Percentiles rank a stretch among this genome's conserved stretches.
These are phyloP conservation scores for Cladophialophora carrionii DNA, from an alignment of 2,329 filamentous ascomycete species.

Conservation along the genomic window DNA sequence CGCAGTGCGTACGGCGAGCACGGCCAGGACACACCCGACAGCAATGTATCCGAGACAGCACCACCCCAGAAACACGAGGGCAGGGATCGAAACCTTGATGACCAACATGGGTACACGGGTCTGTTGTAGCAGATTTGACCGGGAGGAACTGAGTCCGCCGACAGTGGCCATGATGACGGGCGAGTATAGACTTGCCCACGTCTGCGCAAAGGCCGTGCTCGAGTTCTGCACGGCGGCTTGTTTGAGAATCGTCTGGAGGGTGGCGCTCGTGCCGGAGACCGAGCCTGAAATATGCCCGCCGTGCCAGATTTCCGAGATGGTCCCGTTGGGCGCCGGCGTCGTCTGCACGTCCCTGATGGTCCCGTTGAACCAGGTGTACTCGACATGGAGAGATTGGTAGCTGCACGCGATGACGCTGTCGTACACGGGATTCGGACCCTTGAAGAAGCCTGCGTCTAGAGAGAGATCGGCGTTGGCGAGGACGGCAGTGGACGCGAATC, in stretches of 20 bases:
- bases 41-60: constrained; percentile 17
- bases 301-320: constrained; percentile 25
- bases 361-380: constrained; percentile 26
- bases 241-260: constrained; percentile 10
- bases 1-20: constrained; percentile 6
- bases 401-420: constrained; percentile 17
- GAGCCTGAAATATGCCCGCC: constrained; percentile 4
- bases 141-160: constrained; percentile 10
- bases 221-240: constrained; percentile 22
- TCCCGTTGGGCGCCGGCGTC: constrained; percentile 9
- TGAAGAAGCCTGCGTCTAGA: constrained; percentile 9
- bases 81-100: constrained; percentile 19
- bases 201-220: constrained; percentile 7
- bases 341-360: constrained; percentile 6
- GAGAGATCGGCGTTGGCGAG: constrained; percentile 18
- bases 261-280: constrained; percentile 12
- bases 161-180: constrained; percentile 12
- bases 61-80: constrained; percentile 11
- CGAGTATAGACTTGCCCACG: constrained; percentile 22
- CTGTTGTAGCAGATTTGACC: constrained; percentile 17
- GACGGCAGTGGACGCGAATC: constrained; percentile 14
- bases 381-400: constrained; percentile 16
- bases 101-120: constrained; percentile 13
- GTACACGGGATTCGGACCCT: not conserved
- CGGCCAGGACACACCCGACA: constrained; percentile 9